Base-by-base conservation (phyloP, 345 rosid species). In the Bretschneidera sinensis region DNA sequence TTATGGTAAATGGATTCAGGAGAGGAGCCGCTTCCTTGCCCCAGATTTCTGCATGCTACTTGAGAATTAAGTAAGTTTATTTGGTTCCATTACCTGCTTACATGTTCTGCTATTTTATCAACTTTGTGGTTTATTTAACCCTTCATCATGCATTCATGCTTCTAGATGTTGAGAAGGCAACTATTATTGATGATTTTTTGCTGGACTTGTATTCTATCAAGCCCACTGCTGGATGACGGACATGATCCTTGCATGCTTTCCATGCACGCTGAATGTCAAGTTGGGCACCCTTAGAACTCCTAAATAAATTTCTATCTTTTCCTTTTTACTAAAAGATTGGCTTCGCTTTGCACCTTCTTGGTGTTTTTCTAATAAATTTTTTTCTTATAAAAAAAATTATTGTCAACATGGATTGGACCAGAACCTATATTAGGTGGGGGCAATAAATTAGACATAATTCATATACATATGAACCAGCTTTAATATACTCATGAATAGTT, bases 31-130 rank as follows among this genome's bases (percentile, higher is more conserved):
- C 71, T 55, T 66, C 85, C 65, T 72, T 87, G 80, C 90, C 94
- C 1, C 94, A 84, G 72, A 77, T 87, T 69, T 64, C 94, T 48
- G 53, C 88, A 7, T 57, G 84, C 64, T 87, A 80, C 86, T 66
- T 87, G 79, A 84, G 88, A 78, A 80, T 87, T 54, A 82, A 84
- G 90, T 87, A 79, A 84, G 95, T 83, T 58, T 54, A 5, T 39
- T 39, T 14, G 16, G 45, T 39, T 39, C 1, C 15, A 1, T 39
- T 7, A 11, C 15, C 45, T 39, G 45, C 45, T 39, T 11, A 39
- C 1, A 14, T 39, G 45, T 39, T 39, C 45, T 39, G 10, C 16
- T 5, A 39, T 39, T 39, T 39, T 1, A 13, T 39, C 45, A 39
- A 39, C 2, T 39, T 39, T 14, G 16, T 39, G 1, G 15, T 5